A percentile compares a stretch with the other conserved stretches of the same genome.
Evolutionary conservation across 1,284 basidiomycete genomes (phyloP).

Genomic region (Ceratobasidium sp.): DNA sequence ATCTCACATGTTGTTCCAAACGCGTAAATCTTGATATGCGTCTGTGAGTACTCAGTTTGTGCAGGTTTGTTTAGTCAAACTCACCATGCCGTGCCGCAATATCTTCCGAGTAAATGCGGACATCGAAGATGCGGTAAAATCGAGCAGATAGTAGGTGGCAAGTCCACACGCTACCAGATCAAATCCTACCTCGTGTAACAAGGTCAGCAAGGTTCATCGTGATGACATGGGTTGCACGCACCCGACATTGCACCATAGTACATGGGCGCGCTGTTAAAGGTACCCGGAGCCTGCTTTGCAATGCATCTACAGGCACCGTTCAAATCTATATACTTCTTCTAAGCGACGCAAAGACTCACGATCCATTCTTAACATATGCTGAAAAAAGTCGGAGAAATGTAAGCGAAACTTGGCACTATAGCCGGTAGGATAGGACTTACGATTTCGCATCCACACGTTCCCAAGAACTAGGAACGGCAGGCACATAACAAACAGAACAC

Average conservation of each 20-base stretch:
- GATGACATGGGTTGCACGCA: not conserved
- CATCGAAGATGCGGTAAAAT: constrained; percentile 19
- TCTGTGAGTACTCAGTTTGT: not conserved
- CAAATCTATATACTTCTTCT: not conserved
- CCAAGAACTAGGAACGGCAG: constrained; percentile 31
- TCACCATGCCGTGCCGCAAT: constrained; percentile 31
- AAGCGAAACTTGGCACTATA: not conserved
- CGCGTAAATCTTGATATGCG: constrained; percentile 18
- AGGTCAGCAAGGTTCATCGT: not conserved
- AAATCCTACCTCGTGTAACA: not conserved
- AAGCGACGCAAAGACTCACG: constrained; percentile 6
- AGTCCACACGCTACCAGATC: constrained; percentile 21
- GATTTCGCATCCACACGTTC: constrained; percentile 16
- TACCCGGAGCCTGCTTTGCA: constrained; percentile 26
- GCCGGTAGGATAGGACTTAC: not conserved
- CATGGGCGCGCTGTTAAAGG: constrained; percentile 35
- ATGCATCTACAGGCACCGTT: constrained; percentile 23
- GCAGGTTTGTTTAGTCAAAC: not conserved
- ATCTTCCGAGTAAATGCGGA: constrained; percentile 24
- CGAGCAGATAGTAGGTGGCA: constrained; percentile 32
- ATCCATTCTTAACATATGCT: constrained; percentile 12
- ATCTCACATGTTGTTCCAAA: constrained; percentile 35
- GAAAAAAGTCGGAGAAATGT: constrained; percentile 3
- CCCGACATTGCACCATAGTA: constrained; percentile 38
- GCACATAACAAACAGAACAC: constrained; percentile 23